Evolutionary conservation across 2,329 filamentous ascomycete genomes (phyloP).

Genomic region (Sarocladiaceae sp.): DNA sequence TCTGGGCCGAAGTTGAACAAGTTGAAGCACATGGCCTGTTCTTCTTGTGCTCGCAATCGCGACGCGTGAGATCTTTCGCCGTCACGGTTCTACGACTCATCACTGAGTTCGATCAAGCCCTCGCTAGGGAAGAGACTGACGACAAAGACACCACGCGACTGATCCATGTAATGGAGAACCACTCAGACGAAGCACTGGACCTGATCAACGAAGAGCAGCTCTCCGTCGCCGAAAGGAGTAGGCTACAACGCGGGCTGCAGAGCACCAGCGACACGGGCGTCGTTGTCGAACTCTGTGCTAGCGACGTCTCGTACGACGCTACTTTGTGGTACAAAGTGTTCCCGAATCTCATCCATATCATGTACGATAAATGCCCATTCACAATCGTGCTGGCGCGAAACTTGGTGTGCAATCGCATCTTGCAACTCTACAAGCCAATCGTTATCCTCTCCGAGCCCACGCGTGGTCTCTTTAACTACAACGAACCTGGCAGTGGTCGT

Average conservation of each 20-base stretch:
- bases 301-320: slow-evolving; percentile 90
- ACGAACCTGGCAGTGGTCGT: slow-evolving; percentile 52
- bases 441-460: slow-evolving; percentile 71
- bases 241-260: slow-evolving; percentile 84
- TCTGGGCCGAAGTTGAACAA: slow-evolving; percentile 92
- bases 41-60: slow-evolving; percentile 94
- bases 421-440: slow-evolving; percentile 89
- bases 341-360: slow-evolving; percentile 86
- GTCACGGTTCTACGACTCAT: slow-evolving; percentile 90
- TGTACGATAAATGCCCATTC: slow-evolving; percentile 86
- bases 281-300: slow-evolving; percentile 89
- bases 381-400: slow-evolving; percentile 88
- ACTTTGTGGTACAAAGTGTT: slow-evolving; percentile 98
- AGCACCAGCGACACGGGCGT: slow-evolving; percentile 74
- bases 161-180: slow-evolving; percentile 87
- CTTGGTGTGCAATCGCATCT: slow-evolving; percentile 83
- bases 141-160: slow-evolving; percentile 68
- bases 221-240: slow-evolving; percentile 86
- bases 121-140: slow-evolving; percentile 61
- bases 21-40: slow-evolving; percentile 96
- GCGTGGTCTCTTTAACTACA: slow-evolving; percentile 60
- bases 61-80: slow-evolving; percentile 82
- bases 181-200: slow-evolving; percentile 83
- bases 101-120: slow-evolving; percentile 85
- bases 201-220: slow-evolving; percentile 81